phyloP scores from a whole-genome alignment of 2,329 filamentous ascomycete genomes.

The Pseudogymnoascus sp. region DNA sequence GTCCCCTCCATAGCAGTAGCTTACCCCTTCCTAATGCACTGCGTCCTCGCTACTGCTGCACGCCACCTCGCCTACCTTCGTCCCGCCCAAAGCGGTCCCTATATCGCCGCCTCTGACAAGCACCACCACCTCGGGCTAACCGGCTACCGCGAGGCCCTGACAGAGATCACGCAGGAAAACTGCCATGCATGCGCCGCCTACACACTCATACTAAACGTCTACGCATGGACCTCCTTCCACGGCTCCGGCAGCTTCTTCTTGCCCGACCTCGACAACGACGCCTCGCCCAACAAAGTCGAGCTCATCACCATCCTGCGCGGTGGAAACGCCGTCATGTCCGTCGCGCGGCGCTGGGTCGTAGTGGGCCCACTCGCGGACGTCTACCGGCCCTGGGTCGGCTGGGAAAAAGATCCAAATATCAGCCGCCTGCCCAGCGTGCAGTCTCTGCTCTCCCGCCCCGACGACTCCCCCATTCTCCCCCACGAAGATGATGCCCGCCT shows the following conservation, averaged over 20 bases:
- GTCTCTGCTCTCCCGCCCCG: neutral
- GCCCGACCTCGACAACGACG: neutral
- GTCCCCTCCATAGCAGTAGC: constrained; percentile 17
- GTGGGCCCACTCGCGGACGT: constrained; percentile 11
- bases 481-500: constrained; percentile 8
- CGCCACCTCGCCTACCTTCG: constrained; percentile 16
- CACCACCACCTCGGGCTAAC: constrained; percentile 14
- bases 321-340: neutral
- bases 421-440: neutral
- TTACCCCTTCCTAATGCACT: constrained; percentile 18
- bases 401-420: neutral
- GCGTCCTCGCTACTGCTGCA: constrained; percentile 17
- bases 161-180: constrained; percentile 14
- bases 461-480: neutral
- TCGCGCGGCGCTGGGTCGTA: neutral
- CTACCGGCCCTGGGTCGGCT: neutral
- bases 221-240: constrained; percentile 15
- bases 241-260: constrained; percentile 16
- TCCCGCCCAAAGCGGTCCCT: constrained; percentile 6
- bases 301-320: constrained; percentile 15
- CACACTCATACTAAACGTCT: constrained; percentile 13
- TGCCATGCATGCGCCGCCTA: constrained; percentile 17
- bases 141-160: constrained; percentile 11
- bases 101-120: constrained; percentile 9
- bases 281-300: constrained; percentile 3